phyloP scores from a whole-genome alignment of 2,329 filamentous ascomycete genomes.

The Apiospora saccharicola region DNA sequence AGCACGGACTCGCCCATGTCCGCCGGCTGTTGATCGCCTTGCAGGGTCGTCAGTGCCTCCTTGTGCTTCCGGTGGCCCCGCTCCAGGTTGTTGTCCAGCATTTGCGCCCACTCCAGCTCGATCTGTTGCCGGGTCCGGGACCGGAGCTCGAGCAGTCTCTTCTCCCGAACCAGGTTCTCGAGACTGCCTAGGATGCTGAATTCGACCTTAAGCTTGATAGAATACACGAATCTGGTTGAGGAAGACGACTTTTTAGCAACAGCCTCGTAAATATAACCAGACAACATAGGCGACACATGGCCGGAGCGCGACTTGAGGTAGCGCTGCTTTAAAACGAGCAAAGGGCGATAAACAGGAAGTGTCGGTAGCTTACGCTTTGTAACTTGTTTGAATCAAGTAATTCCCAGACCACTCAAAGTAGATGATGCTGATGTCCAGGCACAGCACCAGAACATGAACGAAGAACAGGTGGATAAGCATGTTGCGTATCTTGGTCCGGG shows the following conservation, averaged over 20 bases:
- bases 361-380: conserved; percentile 40
- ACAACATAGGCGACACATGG: not conserved
- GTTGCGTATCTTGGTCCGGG: conserved; percentile 42
- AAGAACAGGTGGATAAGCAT: conserved; percentile 51
- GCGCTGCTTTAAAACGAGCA: not conserved
- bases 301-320: not conserved
- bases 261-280: not conserved
- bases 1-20: conserved; percentile 1
- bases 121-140: conserved; percentile 1
- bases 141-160: not conserved
- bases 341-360: not conserved
- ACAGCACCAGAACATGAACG: conserved; percentile 45
- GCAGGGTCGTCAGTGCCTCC: not conserved
- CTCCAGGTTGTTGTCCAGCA: conserved; percentile 20
- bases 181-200: conserved; percentile 59
- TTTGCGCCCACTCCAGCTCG: conserved; percentile 19
- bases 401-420: conserved; percentile 48
- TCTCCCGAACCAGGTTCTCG: conserved; percentile 28
- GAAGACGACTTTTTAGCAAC: not conserved
- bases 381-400: conserved; percentile 48
- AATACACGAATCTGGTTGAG: conserved; percentile 46
- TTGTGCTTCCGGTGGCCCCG: not conserved
- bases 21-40: not conserved
- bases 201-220: conserved; percentile 61
- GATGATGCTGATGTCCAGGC: conserved; percentile 50